A percentile compares a stretch with the other conserved stretches of the same genome.
These are phyloP conservation scores for Chlorella variabilis DNA, from an alignment of 163 green algal species.

Conservation along the genomic window DNA sequence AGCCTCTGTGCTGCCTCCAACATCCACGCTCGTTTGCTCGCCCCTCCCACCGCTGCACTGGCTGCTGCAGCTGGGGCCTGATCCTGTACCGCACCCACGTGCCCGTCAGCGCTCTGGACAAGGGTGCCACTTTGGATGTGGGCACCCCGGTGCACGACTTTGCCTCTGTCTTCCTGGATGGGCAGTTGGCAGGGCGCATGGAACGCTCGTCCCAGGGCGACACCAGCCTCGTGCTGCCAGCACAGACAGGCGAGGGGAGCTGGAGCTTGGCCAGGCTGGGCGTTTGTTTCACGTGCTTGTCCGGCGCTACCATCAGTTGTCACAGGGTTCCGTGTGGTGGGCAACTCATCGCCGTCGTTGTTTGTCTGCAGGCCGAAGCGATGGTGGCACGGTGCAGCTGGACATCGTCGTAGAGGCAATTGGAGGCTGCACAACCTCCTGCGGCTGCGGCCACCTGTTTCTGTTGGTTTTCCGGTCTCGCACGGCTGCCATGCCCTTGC, in stretches of 20 bases:
- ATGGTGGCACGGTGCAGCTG: slow-evolving; percentile 30
- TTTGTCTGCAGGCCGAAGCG: not conserved
- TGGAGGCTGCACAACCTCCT: too few relatives aligned
- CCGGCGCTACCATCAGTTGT: too few relatives aligned
- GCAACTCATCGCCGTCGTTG: too few relatives aligned
- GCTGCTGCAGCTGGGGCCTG: slow-evolving; percentile 50
- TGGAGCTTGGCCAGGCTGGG: too few relatives aligned
- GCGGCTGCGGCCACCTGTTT: not conserved
- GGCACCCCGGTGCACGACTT: slow-evolving; percentile 50
- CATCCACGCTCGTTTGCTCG: too few relatives aligned
- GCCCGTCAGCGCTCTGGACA: slow-evolving; percentile 3
- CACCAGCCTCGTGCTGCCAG: not conserved
- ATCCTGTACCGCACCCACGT: slow-evolving; percentile 58
- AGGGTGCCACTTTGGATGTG: slow-evolving; percentile 43
- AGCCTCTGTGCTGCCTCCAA: too few relatives aligned
- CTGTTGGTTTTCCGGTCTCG: too few relatives aligned
- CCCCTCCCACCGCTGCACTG: too few relatives aligned
- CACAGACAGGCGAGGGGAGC: not conserved
- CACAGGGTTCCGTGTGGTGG: too few relatives aligned
- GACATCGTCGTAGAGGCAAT: slow-evolving; percentile 64
- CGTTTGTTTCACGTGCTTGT: too few relatives aligned
- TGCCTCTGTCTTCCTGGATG: slow-evolving; percentile 48
- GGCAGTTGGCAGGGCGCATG: not conserved
- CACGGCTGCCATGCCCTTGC: not conserved
- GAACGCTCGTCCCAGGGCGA: slow-evolving; percentile 5